Evolutionary conservation across 306 rosid genomes (phyloP).

Genomic region (Sechiopsis laciniata): DNA sequence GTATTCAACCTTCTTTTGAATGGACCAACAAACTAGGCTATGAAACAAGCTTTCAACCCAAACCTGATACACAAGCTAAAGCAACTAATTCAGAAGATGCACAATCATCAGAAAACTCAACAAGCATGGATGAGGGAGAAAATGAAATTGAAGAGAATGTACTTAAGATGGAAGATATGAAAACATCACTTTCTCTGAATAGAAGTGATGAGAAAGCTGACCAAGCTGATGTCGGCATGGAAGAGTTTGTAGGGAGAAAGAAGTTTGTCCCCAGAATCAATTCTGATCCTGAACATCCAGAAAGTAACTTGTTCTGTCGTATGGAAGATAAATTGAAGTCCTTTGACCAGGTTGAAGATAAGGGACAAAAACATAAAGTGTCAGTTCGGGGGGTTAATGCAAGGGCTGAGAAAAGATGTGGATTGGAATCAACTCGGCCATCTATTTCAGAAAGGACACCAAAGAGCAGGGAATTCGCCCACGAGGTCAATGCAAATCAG

Average conservation of each 20-base stretch:
- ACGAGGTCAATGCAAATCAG: conserved; percentile 34
- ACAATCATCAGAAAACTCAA: conserved; percentile 25
- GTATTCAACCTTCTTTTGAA: conserved; percentile 26
- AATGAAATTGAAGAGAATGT: conserved; percentile 23
- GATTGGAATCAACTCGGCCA: conserved; percentile 31
- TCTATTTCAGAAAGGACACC: conserved; percentile 31
- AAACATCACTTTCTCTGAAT: conserved; percentile 27
- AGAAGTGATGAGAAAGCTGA: conserved; percentile 28
- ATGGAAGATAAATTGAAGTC: conserved; percentile 37
- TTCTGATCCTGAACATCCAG: conserved; percentile 36
- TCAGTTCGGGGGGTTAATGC: conserved; percentile 32
- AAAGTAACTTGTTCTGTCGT: conserved; percentile 35
- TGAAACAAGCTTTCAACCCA: conserved; percentile 26
- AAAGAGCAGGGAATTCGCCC: conserved; percentile 35
- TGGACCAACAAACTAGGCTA: conserved; percentile 28
- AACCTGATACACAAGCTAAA: conserved; percentile 30
- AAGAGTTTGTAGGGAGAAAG: conserved; percentile 27
- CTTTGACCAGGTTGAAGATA: conserved; percentile 33
- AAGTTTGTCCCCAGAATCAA: conserved; percentile 31
- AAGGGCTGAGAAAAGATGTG: conserved; percentile 32
- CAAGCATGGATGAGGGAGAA: conserved; percentile 29
- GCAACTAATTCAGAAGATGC: conserved; percentile 29
- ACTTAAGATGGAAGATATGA: conserved; percentile 29
- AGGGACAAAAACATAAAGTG: conserved; percentile 18
- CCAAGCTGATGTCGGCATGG: conserved; percentile 34